Evolutionary conservation across 352 stramenopile genomes (phyloP).

Genomic region (Globisporangium okanoganense): DNA sequence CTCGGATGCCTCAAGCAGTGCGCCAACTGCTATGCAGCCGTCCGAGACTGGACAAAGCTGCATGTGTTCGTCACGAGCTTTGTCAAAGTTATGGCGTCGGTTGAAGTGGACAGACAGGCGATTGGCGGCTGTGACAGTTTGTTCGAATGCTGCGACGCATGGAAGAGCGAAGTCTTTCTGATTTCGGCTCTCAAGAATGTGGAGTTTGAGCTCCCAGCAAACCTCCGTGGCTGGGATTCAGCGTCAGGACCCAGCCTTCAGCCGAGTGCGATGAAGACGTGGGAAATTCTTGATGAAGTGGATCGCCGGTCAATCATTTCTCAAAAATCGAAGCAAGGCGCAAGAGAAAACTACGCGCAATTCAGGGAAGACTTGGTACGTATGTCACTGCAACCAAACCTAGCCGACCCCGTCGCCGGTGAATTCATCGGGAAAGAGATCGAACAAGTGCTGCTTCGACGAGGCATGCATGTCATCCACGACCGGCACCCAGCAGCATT

Average conservation of each 20-base stretch:
- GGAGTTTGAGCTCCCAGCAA: not conserved
- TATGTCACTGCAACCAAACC: constrained; percentile 27
- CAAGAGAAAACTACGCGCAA: constrained; percentile 2
- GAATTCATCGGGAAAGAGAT: constrained; percentile 34
- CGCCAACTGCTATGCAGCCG: constrained; percentile 36
- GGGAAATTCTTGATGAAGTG: constrained; percentile 19
- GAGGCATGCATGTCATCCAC: constrained; percentile 6
- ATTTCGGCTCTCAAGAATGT: constrained; percentile 23
- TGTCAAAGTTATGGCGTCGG: constrained; percentile 19
- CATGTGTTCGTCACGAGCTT: constrained; percentile 26
- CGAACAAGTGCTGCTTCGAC: constrained; percentile 26
- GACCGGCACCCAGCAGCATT: not conserved
- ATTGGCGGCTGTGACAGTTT: constrained; percentile 29
- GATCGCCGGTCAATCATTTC: not conserved
- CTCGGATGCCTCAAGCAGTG: constrained; percentile 47
- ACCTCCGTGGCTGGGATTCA: not conserved
- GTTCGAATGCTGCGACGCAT: constrained; percentile 28
- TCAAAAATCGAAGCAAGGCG: not conserved
- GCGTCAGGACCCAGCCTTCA: not conserved
- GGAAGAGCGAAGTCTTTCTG: constrained; percentile 31
- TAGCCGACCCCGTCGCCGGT: constrained; percentile 28
- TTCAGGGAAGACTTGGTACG: constrained; percentile 21
- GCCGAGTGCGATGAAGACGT: constrained; percentile 21
- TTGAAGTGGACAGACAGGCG: constrained; percentile 17
- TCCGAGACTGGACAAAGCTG: constrained; percentile 44